phyloP scores from a whole-genome alignment of 2,329 filamentous ascomycete genomes.

The Ophiocordyceps unilateralis region DNA sequence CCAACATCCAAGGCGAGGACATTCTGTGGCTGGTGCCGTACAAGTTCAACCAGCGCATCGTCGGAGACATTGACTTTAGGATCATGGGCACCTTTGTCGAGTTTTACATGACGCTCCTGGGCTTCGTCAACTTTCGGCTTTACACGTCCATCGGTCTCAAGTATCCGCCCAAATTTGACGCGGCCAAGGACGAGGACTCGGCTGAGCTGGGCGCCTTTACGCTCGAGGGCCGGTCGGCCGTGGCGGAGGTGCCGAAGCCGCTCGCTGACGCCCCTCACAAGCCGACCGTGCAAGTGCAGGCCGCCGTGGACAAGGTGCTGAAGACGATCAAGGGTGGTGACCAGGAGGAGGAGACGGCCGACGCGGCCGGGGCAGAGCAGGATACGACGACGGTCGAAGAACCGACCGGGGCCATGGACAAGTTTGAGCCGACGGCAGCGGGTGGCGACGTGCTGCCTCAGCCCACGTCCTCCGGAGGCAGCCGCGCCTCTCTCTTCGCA shows the following conservation, averaged over 20 bases:
- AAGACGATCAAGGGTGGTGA: slow-evolving; percentile 41
- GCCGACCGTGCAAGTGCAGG: slow-evolving; percentile 44
- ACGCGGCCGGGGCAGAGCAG: slow-evolving; percentile 23
- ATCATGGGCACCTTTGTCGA: slow-evolving; percentile 99
- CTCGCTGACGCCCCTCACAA: slow-evolving; percentile 28
- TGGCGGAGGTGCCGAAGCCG: slow-evolving; percentile 35
- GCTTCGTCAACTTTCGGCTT: slow-evolving; percentile 89
- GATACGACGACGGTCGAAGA: slow-evolving; percentile 21
- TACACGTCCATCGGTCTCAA: slow-evolving; percentile 85
- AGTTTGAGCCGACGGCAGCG: slow-evolving; percentile 70
- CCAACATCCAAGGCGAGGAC: slow-evolving; percentile 90
- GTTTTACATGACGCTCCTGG: slow-evolving; percentile 91
- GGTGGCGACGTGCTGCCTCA: slow-evolving; percentile 78
- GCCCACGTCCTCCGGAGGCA: slow-evolving; percentile 47
- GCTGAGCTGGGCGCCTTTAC: slow-evolving; percentile 85
- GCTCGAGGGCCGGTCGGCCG: slow-evolving; percentile 50
- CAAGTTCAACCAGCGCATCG: slow-evolving; percentile 89
- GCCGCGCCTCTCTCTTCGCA: slow-evolving; percentile 63
- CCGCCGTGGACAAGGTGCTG: slow-evolving; percentile 51
- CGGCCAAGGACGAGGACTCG: slow-evolving; percentile 69
- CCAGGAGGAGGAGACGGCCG: slow-evolving; percentile 17
- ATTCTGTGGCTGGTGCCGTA: slow-evolving; percentile 96
- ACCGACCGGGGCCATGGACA: slow-evolving; percentile 54
- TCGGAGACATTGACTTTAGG: slow-evolving; percentile 89
- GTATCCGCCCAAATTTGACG: slow-evolving; percentile 90